Base-by-base conservation (phyloP, 345 rosid genomes). In the Populus pruinosa region DNA sequence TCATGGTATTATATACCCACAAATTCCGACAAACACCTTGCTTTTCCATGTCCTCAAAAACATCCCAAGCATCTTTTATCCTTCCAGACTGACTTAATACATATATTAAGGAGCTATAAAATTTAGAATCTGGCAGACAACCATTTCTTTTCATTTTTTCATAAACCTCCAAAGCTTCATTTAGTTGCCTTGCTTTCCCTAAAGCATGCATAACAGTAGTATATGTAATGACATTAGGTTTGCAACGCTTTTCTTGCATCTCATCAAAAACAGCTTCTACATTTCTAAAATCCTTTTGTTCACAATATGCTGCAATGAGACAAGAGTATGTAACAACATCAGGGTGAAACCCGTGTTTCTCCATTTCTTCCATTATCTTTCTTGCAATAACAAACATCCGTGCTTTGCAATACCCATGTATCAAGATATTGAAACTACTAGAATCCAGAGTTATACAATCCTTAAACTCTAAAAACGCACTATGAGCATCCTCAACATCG, bases 371-470 rank as follows among this genome's bases (percentile, higher is more conserved):
- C 91, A 90, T 87, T 36, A 75, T 38, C 71, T 33, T 85, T 81
- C 87, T 76, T 17, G 95, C 97, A 41, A 89, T 87, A 67, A 84
- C 89, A 33, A 88, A 76, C 71, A 71, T 90, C 72, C 94, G 80
- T 77, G 88, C 89, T 80, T 89, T 93, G 85, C 97, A 94, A 78
- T 85, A 89, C 33, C 98, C 98, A 49, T 91, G 91, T 69, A 93
- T 85, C 88, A 93, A 80, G 83, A 91, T 77, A 78, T 93, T 89
- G 78, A 86, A 93, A 70, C 82, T 87, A 35, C 69, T 38, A 16
- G 75, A 61, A 81, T 82, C 81, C 27, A 84, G 76, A 29, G 85
- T 80, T 10, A 88, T 69, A 5, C 50, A 61, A 72, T 83, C 83
- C 83, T 88, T 84, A 35, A 85, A 88, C 81, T 86, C 88, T 64